phyloP scores from a whole-genome alignment of 441 rosid genomes.

The Euphorbia celastroides region DNA sequence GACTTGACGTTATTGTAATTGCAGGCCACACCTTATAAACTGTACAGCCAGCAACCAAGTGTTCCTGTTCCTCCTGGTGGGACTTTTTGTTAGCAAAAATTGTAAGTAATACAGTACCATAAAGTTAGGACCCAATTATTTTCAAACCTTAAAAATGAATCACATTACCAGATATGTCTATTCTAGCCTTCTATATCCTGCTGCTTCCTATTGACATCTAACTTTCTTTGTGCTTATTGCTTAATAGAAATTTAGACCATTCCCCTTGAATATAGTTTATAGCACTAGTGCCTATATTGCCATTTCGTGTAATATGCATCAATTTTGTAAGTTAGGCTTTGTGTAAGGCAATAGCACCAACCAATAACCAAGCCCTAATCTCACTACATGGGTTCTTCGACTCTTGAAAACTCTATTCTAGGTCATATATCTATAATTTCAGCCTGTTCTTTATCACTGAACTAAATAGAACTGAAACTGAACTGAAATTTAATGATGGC shows the following conservation, averaged over 20 bases:
- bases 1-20: conserved; percentile 15
- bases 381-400: too few species aligned
- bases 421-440: too few species aligned
- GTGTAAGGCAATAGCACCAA: too few species aligned
- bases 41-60: conserved; percentile 39
- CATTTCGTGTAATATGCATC: too few species aligned
- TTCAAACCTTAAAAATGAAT: conserved; percentile 22
- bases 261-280: not conserved
- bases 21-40: conserved; percentile 39
- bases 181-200: conserved; percentile 22
- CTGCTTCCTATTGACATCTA: not conserved
- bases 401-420: too few species aligned
- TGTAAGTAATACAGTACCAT: conserved; percentile 30
- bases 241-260: conserved; percentile 19
- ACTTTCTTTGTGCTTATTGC: conserved; percentile 17
- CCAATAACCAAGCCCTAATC: too few species aligned
- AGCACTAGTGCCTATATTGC: not conserved
- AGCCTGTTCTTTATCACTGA: too few species aligned
- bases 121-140: conserved; percentile 39
- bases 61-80: conserved; percentile 29
- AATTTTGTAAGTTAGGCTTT: too few species aligned
- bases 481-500: too few species aligned
- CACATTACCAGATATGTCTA: conserved; percentile 24
- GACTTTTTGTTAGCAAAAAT: conserved; percentile 23
- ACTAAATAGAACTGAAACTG: too few species aligned